Evolutionary conservation across 2,329 filamentous ascomycete genomes (phyloP).

Genomic region (Penicillium sp.): DNA sequence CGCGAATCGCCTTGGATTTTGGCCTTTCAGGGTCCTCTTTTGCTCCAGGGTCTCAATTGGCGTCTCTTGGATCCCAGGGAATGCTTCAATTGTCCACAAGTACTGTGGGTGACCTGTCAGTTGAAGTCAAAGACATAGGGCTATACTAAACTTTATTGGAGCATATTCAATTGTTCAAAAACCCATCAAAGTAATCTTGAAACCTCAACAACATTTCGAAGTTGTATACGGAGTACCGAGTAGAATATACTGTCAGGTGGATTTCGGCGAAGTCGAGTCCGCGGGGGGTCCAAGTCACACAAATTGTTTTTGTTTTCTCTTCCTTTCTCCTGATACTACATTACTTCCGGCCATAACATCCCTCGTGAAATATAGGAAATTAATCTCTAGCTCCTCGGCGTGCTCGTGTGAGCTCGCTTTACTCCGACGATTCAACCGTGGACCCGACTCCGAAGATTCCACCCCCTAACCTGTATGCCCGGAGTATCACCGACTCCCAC

Average conservation of each 20-base stretch:
- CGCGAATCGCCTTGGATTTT: constrained; percentile 7
- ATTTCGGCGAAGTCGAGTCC: constrained; percentile 2
- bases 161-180: background rate
- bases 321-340: background rate
- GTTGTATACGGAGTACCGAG: background rate
- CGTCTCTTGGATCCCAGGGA: background rate
- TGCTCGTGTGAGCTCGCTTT: background rate
- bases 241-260: background rate
- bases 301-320: background rate
- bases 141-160: background rate
- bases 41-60: background rate
- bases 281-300: constrained; percentile 1
- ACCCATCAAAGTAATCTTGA: background rate
- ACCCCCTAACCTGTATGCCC: constrained; percentile 18
- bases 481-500: constrained; percentile 23
- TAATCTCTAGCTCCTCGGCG: background rate
- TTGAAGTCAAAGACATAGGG: background rate
- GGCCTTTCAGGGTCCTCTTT: background rate
- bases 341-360: background rate
- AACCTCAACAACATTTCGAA: background rate
- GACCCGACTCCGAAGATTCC: constrained; percentile 16
- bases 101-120: background rate
- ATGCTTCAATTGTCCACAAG: background rate
- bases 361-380: background rate
- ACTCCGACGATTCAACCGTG: background rate